Percentiles rank a stretch among this genome's conserved stretches.
Evolutionary conservation across 23 red algal genomes (phyloP).

Genomic region (Gracilaria domingensis): DNA sequence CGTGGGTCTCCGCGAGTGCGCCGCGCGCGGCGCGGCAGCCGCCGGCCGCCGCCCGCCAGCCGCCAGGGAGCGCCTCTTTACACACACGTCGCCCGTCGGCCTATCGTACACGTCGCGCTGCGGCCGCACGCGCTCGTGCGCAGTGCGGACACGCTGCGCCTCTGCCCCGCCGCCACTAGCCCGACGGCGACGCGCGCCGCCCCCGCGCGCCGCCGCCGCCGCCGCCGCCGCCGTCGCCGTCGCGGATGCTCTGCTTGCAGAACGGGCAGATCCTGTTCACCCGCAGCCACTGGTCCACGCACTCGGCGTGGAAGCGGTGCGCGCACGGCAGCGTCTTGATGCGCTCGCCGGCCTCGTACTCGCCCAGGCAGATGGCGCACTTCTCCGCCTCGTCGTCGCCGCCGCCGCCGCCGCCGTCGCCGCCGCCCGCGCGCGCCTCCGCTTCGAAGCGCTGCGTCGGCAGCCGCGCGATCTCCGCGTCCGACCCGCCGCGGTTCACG

Average conservation of each 20-base stretch:
- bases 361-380: slow-evolving; percentile 87
- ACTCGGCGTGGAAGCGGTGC: slow-evolving; percentile 80
- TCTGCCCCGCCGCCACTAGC: too few species aligned
- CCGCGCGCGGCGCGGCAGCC: too few species aligned
- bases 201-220: too few species aligned
- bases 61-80: too few species aligned
- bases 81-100: too few species aligned
- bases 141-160: too few species aligned
- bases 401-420: slow-evolving; percentile 27
- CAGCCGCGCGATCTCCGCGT: slow-evolving; percentile 28
- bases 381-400: slow-evolving; percentile 61
- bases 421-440: neutral
- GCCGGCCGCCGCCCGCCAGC: too few species aligned
- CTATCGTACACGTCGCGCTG: too few species aligned
- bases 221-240: neutral
- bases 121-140: too few species aligned
- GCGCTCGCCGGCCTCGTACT: slow-evolving; percentile 72
- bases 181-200: neutral
- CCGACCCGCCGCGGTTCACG: slow-evolving; percentile 41
- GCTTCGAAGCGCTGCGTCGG: slow-evolving; percentile 36
- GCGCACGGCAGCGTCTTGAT: slow-evolving; percentile 81
- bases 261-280: slow-evolving; percentile 80
- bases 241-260: slow-evolving; percentile 75
- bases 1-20: too few species aligned
- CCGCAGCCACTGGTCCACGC: slow-evolving; percentile 87